Base-by-base conservation (phyloP, 1,284 basidiomycete species). In the Taiwanofungus camphoratus region DNA sequence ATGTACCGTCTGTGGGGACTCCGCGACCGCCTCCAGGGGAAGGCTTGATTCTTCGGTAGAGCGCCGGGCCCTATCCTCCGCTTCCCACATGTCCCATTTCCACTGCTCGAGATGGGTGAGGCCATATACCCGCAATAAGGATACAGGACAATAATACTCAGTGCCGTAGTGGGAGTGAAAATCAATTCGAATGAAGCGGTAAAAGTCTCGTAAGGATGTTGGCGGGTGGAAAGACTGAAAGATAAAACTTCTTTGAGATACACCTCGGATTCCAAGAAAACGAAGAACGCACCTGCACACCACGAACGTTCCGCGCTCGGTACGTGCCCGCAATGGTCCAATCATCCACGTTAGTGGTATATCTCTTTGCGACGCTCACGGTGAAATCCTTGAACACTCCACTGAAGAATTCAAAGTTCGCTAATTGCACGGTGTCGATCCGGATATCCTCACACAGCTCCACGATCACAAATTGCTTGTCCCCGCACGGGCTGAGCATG, bases 381-480 rank as follows among this genome's bases (percentile, higher is more conserved):
- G 76, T 76, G 51, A 99, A 88, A 41, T 93, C 87, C 63, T 91
- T 89, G 69, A 99, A 96, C 39, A 97, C 89, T 8, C 94, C 92
- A 54, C 89, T 93, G 69, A 98, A 99, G 69, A 98, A 98, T 67
- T 99, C 95, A 63, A 90, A 96, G 58, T 98, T 96, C 41, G 93
- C 94, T 5, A 99, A 69, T 60, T 98, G 93, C 39, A 99, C 79
- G 0, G 93, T 95, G 63, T 99, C 94, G 56, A 98, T 92, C 29
- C 88, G 74, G 53, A 99, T 93, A 62, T 98, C 95, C 54, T 98
- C 94, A 67, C 96, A 99, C 5, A 98, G 79, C 65, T 99, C 96
- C 33, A 98, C 85, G 21, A 97, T 82, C 16, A 98, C 87, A 64
- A 84, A 97, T 57, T 96, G 91, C 22, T 74, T 69, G 43, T 73